Evolutionary conservation across 2,329 filamentous ascomycete genomes (phyloP).

Genomic region (Byssoonygena ceratinophila): DNA sequence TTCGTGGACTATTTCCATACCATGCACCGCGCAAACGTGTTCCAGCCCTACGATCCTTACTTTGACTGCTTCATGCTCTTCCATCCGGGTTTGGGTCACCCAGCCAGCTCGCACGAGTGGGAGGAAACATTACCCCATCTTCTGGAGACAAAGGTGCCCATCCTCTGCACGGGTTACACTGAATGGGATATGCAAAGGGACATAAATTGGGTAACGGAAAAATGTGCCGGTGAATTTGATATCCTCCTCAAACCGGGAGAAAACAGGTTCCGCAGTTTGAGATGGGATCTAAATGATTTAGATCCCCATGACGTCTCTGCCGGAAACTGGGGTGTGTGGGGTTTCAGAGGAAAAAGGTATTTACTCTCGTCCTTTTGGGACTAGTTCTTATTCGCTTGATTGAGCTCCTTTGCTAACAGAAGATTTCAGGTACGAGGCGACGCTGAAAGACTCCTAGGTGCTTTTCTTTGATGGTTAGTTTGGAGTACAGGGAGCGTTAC

Average conservation of each 20-base stretch:
- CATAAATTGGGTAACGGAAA: slow-evolving; percentile 77
- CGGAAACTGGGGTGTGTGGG: slow-evolving; percentile 96
- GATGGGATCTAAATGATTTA: slow-evolving; percentile 94
- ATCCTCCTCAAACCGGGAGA: slow-evolving; percentile 83
- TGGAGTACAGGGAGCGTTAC: background rate
- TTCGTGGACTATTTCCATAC: slow-evolving; percentile 98
- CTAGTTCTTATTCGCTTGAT: background rate
- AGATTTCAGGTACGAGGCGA: slow-evolving; percentile 32
- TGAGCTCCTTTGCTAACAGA: slow-evolving; percentile 5
- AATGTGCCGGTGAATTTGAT: slow-evolving; percentile 82
- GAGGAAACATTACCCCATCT: slow-evolving; percentile 77
- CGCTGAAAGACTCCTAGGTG: slow-evolving; percentile 23
- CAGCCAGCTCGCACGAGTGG: slow-evolving; percentile 90
- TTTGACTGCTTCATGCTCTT: slow-evolving; percentile 97
- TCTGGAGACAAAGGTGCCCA: slow-evolving; percentile 88
- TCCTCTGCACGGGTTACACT: slow-evolving; percentile 92
- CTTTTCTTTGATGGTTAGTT: background rate
- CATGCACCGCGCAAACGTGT: slow-evolving; percentile 79
- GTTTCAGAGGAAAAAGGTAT: slow-evolving; percentile 92
- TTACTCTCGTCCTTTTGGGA: slow-evolving; percentile 19
- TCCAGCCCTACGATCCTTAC: slow-evolving; percentile 92
- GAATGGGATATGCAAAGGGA: slow-evolving; percentile 91
- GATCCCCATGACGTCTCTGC: slow-evolving; percentile 90
- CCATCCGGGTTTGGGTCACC: slow-evolving; percentile 91
- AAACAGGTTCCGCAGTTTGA: slow-evolving; percentile 82